These are phyloP conservation scores for Leishmania braziliensis DNA, from an alignment of 208 protist species.

Conservation along the genomic window DNA sequence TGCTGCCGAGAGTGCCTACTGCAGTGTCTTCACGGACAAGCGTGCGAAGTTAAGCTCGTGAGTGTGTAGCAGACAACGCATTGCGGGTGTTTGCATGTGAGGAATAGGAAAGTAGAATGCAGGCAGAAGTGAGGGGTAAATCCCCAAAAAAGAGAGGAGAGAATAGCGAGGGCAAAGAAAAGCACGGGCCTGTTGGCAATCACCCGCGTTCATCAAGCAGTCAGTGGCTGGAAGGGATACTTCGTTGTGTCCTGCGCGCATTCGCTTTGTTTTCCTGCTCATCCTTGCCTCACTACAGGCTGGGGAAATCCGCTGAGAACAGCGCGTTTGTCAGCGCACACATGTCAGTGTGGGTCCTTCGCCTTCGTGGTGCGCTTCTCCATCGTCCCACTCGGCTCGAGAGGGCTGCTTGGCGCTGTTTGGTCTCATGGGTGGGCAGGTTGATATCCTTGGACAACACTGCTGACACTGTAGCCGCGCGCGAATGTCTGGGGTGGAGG, in stretches of 20 bases:
- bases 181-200: not conserved
- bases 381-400: not conserved
- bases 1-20: not conserved
- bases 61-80: slow-evolving; percentile 5
- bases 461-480: not conserved
- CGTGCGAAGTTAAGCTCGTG: not conserved
- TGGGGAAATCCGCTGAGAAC: not conserved
- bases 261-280: not conserved
- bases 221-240: too few relatives aligned
- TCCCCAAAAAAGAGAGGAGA: not conserved
- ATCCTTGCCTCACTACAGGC: not conserved
- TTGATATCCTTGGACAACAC: not conserved
- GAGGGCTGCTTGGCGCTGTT: not conserved
- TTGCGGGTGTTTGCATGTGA: not conserved
- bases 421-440: not conserved
- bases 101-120: not conserved
- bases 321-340: not conserved
- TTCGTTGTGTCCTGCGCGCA: not conserved
- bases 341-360: not conserved
- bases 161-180: not conserved
- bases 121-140: not conserved
- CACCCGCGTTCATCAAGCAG: not conserved
- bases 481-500: not conserved
- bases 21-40: not conserved
- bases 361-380: not conserved